Evolutionary conservation across 1,284 basidiomycete species (phyloP).

Genomic region (Phellinidium pouzarii): DNA sequence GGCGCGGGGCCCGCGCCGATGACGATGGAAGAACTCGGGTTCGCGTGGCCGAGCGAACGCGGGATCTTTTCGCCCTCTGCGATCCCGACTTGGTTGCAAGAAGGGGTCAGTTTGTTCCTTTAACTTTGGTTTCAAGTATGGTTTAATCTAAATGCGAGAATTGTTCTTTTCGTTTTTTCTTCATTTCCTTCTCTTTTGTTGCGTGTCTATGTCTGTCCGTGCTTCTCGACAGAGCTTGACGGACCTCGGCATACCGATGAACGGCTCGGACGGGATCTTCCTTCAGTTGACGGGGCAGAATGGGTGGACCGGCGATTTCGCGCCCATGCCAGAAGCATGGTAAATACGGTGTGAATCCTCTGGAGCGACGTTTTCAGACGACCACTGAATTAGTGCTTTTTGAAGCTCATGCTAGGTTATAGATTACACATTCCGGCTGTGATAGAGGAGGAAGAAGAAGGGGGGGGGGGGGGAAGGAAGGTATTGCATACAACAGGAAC

Average conservation of each 20-base stretch:
- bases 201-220: background rate
- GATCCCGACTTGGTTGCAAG: slow-evolving; percentile 77
- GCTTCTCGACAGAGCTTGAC: slow-evolving; percentile 56
- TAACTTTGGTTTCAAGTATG: slow-evolving; percentile 13
- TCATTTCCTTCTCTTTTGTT: background rate
- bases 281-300: slow-evolving; percentile 62
- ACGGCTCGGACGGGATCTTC: slow-evolving; percentile 86
- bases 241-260: slow-evolving; percentile 82
- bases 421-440: background rate
- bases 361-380: background rate
- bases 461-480: no score
- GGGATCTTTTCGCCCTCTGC: slow-evolving; percentile 71
- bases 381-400: background rate
- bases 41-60: slow-evolving; percentile 68
- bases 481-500: no score
- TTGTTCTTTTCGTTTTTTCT: background rate
- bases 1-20: slow-evolving; percentile 52
- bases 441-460: no score
- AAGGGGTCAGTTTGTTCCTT: slow-evolving; percentile 46
- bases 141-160: slow-evolving; percentile 4
- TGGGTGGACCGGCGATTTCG: slow-evolving; percentile 70
- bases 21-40: slow-evolving; percentile 77
- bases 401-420: background rate
- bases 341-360: slow-evolving; percentile 28
- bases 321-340: slow-evolving; percentile 76